phyloP scores from a whole-genome alignment of 2,329 filamentous ascomycete genomes.

The Tympanopsis confertula region DNA sequence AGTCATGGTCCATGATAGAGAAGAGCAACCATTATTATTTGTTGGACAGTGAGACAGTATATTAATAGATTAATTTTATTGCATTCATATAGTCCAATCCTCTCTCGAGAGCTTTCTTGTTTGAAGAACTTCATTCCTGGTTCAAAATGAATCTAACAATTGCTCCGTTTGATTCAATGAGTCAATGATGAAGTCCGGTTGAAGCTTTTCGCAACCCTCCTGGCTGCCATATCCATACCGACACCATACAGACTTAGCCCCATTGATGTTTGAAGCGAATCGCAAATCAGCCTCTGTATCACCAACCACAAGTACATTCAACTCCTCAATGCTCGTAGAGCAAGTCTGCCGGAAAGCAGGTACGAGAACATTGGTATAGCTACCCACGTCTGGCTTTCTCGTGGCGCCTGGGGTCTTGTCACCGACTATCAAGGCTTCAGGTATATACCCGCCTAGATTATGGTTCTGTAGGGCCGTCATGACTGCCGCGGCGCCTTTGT shows the following conservation, averaged over 20 bases:
- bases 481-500: conserved; percentile 7
- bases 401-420: conserved; percentile 6
- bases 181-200: neutral
- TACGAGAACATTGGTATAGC: conserved; percentile 5
- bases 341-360: conserved; percentile 3
- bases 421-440: conserved; percentile 5
- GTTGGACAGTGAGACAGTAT: too few relatives aligned
- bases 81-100: too few relatives aligned
- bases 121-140: too few relatives aligned
- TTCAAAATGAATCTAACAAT: too few relatives aligned
- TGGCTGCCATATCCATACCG: conserved; percentile 3
- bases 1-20: too few relatives aligned
- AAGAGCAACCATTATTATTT: too few relatives aligned
- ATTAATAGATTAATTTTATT: too few relatives aligned
- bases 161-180: too few relatives aligned
- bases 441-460: conserved; percentile 2
- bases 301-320: conserved; percentile 6
- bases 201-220: neutral
- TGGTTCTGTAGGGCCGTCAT: conserved; percentile 3
- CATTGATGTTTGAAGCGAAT: conserved; percentile 7
- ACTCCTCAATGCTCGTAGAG: neutral
- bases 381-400: conserved; percentile 6
- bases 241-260: conserved; percentile 5
- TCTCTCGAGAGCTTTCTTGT: too few relatives aligned
- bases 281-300: conserved; percentile 6